Evolutionary conservation across 2,329 filamentous ascomycete species (phyloP).

Genomic region (Dothideomycetes sp.): DNA sequence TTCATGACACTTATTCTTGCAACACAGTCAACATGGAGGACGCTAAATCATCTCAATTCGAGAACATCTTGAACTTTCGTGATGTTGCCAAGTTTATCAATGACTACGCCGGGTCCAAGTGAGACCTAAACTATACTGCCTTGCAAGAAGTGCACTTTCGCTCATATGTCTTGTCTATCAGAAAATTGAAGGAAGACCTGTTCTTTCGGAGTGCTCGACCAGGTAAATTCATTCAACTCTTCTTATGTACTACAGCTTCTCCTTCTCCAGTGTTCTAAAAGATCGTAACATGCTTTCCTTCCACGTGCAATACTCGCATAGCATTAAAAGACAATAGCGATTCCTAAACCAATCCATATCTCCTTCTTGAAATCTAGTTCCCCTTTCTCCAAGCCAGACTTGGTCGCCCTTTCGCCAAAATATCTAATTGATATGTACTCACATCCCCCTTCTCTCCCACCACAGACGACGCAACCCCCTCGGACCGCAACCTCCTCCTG

Average conservation of each 20-base stretch:
- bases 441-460: too few relatives aligned
- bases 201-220: constrained; percentile 58
- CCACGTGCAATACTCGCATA: too few relatives aligned
- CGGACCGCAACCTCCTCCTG: constrained; percentile 50
- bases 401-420: too few relatives aligned
- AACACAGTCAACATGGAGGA: background rate
- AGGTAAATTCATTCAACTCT: constrained; percentile 15
- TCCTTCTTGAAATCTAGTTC: too few relatives aligned
- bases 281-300: too few relatives aligned
- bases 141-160: constrained; percentile 3
- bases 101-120: constrained; percentile 44
- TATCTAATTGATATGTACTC: too few relatives aligned
- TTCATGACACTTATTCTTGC: too few relatives aligned
- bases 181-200: constrained; percentile 10
- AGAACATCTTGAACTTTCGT: constrained; percentile 62
- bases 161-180: constrained; percentile 16
- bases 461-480: constrained; percentile 57
- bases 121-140: constrained; percentile 14
- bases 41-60: constrained; percentile 9
- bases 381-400: too few relatives aligned
- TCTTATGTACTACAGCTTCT: background rate
- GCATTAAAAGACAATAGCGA: too few relatives aligned
- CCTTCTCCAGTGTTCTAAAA: too few relatives aligned
- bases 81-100: constrained; percentile 64
- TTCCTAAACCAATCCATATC: too few relatives aligned